phyloP scores from a whole-genome alignment of 768 basidiomycete genomes.

The Calocybe cyanea region DNA sequence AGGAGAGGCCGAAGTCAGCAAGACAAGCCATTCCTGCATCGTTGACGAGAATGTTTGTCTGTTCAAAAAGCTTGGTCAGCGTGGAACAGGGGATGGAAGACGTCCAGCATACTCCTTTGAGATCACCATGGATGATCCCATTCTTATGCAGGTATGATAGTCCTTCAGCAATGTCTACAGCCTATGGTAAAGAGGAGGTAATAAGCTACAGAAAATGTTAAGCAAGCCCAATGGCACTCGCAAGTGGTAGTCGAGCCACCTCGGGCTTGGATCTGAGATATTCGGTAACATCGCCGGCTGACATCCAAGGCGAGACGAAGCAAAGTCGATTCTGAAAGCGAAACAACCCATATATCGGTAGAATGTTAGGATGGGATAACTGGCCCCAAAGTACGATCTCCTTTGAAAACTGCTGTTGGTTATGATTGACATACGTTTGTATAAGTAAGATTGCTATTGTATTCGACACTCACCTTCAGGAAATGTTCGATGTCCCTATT shows the following conservation, averaged over 20 bases:
- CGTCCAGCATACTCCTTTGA: constrained; percentile 3
- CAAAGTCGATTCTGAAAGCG: not conserved
- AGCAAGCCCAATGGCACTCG: not conserved
- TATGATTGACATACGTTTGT: not conserved
- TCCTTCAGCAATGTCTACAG: constrained; percentile 7
- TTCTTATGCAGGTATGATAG: constrained; percentile 9
- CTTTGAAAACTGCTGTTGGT: not conserved
- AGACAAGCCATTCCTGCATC: constrained; percentile 1
- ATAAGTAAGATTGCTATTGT: not conserved
- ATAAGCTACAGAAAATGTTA: not conserved
- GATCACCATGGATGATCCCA: no score
- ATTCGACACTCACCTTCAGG: not conserved
- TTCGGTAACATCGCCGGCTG: not conserved
- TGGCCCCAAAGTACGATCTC: constrained; percentile 2
- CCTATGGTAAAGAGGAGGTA: not conserved
- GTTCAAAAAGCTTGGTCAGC: not conserved
- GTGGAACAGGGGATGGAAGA: not conserved
- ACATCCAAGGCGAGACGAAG: constrained; percentile 8
- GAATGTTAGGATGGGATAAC: no score
- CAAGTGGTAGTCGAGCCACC: constrained; percentile 1
- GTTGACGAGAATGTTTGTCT: constrained; percentile 9
- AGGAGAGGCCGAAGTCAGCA: constrained; percentile 1
- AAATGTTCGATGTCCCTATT: not conserved
- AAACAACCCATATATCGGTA: no score
- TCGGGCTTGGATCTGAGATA: not conserved